Base-by-base conservation (phyloP, 768 basidiomycete species). In the Chalciporus chontae region DNA sequence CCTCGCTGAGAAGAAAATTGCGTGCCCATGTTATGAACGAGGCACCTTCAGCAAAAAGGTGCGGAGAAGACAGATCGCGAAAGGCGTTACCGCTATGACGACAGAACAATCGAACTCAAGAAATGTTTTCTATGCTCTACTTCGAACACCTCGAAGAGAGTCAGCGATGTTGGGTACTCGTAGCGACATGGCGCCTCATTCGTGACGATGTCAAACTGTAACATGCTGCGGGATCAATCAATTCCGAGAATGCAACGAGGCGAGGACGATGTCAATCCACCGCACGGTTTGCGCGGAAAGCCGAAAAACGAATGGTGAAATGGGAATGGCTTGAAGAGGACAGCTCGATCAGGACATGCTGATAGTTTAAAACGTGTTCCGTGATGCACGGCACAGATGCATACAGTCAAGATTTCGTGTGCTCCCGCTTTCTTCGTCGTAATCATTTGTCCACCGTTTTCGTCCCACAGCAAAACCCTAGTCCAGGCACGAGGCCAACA, bases 401-500 rank as follows among this genome's bases (percentile, higher is more conserved):
- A n/a, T 36, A 15, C 24, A 29, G 21, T 23, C 43, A 42, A 27
- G 3, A 29, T 18, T 19, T 46, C 32, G 27, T 32, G n/a, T 17
- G 18, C 45, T 19, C 9, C 34, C n/a, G 34, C 34, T 36, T n/a
- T 36, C 8, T 6, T 6, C 15, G 34, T 36, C 34, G 15, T 3
- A n/a, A 36, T 36, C 29, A 31, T 31, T 31, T 31, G 29, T 31
- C 29, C 10, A 6, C 8, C 32, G 40, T 45, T 19, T n/a, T n/a
- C 21, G 13, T 19, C 26, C 39, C 23, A 19, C 34, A 4, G 39
- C 23, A 47, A 51, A 51, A 50, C 41, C 51, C 36, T 57, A 40
- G 37, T 48, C 54, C 44, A 50, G 51, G 45, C 53, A 64, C 50
- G 42, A 59, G 56, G 51, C 29, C 40, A 39, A 38, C 29, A 45